These are phyloP conservation scores for Botrytis elliptica DNA, from an alignment of 2,329 filamentous ascomycete genomes.

Conservation along the genomic window DNA sequence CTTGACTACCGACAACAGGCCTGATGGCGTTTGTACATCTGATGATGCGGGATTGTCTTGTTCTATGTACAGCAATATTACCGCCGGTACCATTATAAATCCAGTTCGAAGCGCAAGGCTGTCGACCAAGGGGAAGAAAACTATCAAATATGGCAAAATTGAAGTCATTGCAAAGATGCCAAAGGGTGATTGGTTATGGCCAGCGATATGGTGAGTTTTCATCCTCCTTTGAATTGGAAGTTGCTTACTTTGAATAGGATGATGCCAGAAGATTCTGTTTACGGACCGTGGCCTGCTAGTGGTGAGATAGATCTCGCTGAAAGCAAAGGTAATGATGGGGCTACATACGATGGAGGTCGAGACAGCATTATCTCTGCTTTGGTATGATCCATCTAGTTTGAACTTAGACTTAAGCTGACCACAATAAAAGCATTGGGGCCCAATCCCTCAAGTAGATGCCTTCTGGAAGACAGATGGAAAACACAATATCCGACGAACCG, in stretches of 20 bases:
- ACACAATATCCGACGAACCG: slow-evolving; percentile 38
- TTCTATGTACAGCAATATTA: slow-evolving; percentile 43
- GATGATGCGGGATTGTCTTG: slow-evolving; percentile 41
- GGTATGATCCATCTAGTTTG: slow-evolving; percentile 40
- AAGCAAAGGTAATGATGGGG: slow-evolving; percentile 47
- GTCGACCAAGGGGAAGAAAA: slow-evolving; percentile 48
- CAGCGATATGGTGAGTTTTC: slow-evolving; percentile 40
- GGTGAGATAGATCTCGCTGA: slow-evolving; percentile 57
- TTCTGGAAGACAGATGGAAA: slow-evolving; percentile 30
- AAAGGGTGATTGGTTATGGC: slow-evolving; percentile 56
- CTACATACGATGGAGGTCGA: slow-evolving; percentile 43
- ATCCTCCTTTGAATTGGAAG: no score
- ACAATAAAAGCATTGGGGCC: slow-evolving; percentile 46
- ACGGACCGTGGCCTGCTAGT: slow-evolving; percentile 51
- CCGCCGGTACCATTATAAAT: slow-evolving; percentile 47
- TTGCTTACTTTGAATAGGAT: slow-evolving; percentile 41
- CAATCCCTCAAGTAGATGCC: slow-evolving; percentile 31
- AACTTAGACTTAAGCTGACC: neutral
- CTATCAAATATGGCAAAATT: slow-evolving; percentile 50
- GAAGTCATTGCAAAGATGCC: slow-evolving; percentile 55
- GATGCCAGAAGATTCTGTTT: slow-evolving; percentile 49
- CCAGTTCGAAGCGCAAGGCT: slow-evolving; percentile 51
- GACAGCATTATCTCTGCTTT: slow-evolving; percentile 46
- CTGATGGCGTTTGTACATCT: slow-evolving; percentile 45
- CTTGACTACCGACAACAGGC: slow-evolving; percentile 40